Evolutionary conservation across 1,284 basidiomycete species (phyloP), one percentile per base, ranked within the genome.

Genomic region (Heliocybe sulcata): DNA sequence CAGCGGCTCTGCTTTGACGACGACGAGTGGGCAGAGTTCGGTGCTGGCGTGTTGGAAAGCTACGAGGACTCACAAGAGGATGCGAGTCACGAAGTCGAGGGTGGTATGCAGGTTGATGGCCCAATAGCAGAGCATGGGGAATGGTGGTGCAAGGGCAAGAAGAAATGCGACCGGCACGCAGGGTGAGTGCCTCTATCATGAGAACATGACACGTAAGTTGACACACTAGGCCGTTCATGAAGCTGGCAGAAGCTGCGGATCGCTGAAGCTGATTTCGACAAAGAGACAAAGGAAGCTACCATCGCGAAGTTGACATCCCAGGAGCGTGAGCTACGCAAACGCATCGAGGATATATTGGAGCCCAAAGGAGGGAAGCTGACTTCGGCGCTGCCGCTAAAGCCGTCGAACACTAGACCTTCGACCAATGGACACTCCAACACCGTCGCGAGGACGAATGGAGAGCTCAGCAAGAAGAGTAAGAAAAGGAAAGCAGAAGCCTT

Each of bases 201-300:
- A 52, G 55, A 29, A 51, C 50, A 45, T 48, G 53, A 26, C 29
- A 35, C 54, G 54, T 45, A 54, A 45, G 11, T 31, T 52, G 50
- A 55, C 51, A 42, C 52, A 55, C 57, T 57, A 59, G 61, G 25
- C 35, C 20, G n/a, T 22, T 3, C 33, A 35, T 35, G 20, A 51
- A 90, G 88, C 2, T 93, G 90, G 90, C 88, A 91, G 68, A 81
- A 80, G 59, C 75, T 91, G 38, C 85, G 91, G 8, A 68, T 74
- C 54, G 81, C 79, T 52, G 90, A 92, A 62, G 77, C 89, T 52
- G 75, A 75, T 56, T 82, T 83, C 58, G 90, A 92, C 64, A 83
- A 79, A 65, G 80, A 85, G 60, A 77, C 79, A 62, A 84, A 82
- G 65, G 83, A 86, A 59, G 80, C 77, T 25, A 76, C 79, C 4